These are phyloP conservation scores for Aspergillus nomiae DNA, from an alignment of 2,329 filamentous ascomycete species.

Conservation along the genomic window DNA sequence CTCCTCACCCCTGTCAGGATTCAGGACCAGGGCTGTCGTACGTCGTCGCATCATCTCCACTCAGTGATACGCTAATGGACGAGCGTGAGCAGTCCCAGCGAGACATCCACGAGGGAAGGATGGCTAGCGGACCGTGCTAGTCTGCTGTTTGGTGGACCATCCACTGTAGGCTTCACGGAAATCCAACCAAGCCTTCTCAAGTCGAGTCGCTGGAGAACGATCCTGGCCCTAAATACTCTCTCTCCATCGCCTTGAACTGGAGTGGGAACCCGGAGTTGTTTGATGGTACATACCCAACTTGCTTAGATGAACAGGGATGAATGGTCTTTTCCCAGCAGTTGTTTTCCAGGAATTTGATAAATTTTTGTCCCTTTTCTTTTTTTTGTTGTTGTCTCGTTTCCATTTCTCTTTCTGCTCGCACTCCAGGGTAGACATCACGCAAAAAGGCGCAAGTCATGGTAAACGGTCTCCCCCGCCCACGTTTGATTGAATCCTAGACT, in stretches of 20 bases:
- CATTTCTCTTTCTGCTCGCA: too few relatives aligned
- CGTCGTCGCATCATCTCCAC: conserved; percentile 28
- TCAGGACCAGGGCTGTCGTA: conserved; percentile 23
- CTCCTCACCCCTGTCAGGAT: conserved; percentile 21
- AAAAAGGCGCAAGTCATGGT: neutral
- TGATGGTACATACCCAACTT: neutral
- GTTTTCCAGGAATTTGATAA: neutral
- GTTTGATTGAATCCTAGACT: neutral
- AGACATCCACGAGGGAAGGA: conserved; percentile 26
- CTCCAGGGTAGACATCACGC: neutral
- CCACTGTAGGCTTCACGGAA: conserved; percentile 13
- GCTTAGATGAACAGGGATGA: neutral
- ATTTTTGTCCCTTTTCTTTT: neutral
- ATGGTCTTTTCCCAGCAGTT: neutral
- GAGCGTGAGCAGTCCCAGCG: conserved; percentile 21
- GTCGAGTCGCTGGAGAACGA: conserved; percentile 17
- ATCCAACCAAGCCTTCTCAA: conserved; percentile 20
- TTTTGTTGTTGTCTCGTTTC: too few relatives aligned
- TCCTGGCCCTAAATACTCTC: conserved; percentile 1
- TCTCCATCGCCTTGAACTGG: neutral
- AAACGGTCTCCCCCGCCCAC: neutral
- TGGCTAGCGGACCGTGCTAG: conserved; percentile 24
- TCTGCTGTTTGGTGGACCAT: conserved; percentile 21
- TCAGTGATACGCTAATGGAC: conserved; percentile 21
- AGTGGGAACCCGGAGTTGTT: neutral